Evolutionary conservation across 257 asterid species (phyloP), one percentile per base, ranked within the genome.

Genomic region (Handroanthus guayacan): DNA sequence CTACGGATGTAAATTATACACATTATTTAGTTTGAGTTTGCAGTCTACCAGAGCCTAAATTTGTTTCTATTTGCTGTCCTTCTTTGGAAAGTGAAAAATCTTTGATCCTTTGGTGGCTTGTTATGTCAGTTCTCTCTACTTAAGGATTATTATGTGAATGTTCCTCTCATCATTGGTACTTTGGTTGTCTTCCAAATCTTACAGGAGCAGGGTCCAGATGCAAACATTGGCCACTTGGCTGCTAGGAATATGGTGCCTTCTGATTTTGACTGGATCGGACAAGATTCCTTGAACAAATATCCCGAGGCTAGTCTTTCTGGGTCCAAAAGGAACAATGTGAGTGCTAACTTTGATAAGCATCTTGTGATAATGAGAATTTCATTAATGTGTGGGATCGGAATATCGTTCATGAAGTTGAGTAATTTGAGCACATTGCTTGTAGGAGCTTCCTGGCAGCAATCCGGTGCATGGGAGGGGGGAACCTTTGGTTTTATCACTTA

Each of bases 151-250:
- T 17, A 43, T 54, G 17, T 62, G 39, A 38, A 18, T 62, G 69
- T 60, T 71, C 62, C 54, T 31, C 65, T 14, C n/a, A 37, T 34
- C 3, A 54, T 76, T 61, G 69, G 51, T 50, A 57, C 44, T 45
- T 69, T 71, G 34, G 56, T 67, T 75, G 43, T 69, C 75, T 71
- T 73, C 76, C 71, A 60, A 69, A 70, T 72, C 70, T 69, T 82
- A 57, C 86, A 92, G 98, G 98, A 90, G 77, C 89, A 78, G 62
- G 89, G 89, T 51, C 73, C 84, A 45, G 97, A 92, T 77, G 76
- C 85, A 69, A 88, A 83, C 82, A 95, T 90, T 36, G 91, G 89
- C 62, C 97, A 84, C 65, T 84, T 85, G 78, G 83, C 84, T 45
- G 70, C 79, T 80, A 84, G 97, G 86, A 78, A 81, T 69, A 50